Percentiles rank a stretch among this genome's conserved stretches.
phyloP scores from a whole-genome alignment of 805 yeast species.

The Schizosaccharomyces osmophilus region DNA sequence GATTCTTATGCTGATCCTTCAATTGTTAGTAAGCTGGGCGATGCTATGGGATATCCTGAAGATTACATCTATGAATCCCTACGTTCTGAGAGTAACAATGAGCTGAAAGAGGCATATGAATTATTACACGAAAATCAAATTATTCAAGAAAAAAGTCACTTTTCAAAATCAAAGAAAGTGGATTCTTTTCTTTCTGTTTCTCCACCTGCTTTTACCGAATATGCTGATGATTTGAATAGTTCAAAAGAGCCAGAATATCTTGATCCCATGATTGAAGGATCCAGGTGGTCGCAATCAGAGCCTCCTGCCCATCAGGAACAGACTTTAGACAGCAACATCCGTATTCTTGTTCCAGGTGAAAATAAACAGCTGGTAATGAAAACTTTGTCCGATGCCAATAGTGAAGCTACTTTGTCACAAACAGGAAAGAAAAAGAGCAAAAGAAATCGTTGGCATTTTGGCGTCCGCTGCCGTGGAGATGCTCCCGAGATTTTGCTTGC shows the following conservation, averaged over 20 bases:
- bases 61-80: slow-evolving; percentile 62
- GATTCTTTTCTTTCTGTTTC: slow-evolving; percentile 33
- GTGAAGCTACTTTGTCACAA: slow-evolving; percentile 15
- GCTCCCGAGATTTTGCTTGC: slow-evolving; percentile 98
- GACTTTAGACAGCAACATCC: neutral
- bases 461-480: slow-evolving; percentile 82
- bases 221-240: neutral
- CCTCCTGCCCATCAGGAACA: neutral
- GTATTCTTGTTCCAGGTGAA: neutral
- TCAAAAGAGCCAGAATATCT: neutral
- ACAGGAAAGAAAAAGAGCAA: slow-evolving; percentile 21
- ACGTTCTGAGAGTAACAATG: slow-evolving; percentile 29
- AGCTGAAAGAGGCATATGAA: slow-evolving; percentile 66
- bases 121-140: slow-evolving; percentile 57
- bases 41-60: slow-evolving; percentile 71
- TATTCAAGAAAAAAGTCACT: slow-evolving; percentile 34
- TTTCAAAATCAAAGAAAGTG: slow-evolving; percentile 16
- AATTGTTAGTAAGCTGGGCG: slow-evolving; percentile 46
- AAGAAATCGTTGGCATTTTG: slow-evolving; percentile 88
- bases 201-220: slow-evolving; percentile 31
- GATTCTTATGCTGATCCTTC: slow-evolving; percentile 35
- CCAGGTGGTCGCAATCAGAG: neutral
- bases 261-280: neutral
- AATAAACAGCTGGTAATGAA: neutral
- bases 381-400: neutral